A percentile compares a stretch with the other conserved stretches of the same genome.
phyloP scores from a whole-genome alignment of 2,329 filamentous ascomycete genomes.

The Cordyceps javanica region DNA sequence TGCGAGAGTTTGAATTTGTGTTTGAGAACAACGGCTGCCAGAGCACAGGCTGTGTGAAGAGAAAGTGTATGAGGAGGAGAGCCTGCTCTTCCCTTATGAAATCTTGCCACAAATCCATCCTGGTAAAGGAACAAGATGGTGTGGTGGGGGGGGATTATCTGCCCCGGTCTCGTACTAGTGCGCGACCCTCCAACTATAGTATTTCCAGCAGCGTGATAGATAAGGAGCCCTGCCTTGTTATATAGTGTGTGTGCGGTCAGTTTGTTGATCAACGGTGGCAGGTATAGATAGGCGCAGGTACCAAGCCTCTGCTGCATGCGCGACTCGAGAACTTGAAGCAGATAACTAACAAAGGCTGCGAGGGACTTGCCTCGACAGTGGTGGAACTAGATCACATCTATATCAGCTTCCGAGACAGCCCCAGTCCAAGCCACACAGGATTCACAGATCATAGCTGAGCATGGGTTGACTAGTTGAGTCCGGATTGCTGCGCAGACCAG shows the following conservation, averaged over 20 bases:
- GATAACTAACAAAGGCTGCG: no score
- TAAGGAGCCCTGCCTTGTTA: not conserved
- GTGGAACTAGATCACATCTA: no score
- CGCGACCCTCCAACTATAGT: not conserved
- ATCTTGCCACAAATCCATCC: not conserved
- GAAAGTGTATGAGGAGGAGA: not conserved
- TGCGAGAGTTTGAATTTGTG: not conserved
- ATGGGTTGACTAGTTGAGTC: not conserved
- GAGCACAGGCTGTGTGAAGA: no score
- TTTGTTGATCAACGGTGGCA: not conserved
- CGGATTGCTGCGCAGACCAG: not conserved
- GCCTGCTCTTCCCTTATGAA: not conserved
- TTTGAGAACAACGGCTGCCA: not conserved
- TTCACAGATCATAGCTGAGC: not conserved
- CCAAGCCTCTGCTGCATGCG: not conserved
- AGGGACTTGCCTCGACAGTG: no score
- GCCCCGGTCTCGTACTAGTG: conserved; percentile 1
- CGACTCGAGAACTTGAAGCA: not conserved
- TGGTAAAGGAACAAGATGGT: not conserved
- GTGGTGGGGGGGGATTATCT: not conserved
- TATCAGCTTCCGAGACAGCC: not conserved
- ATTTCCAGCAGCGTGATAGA: not conserved
- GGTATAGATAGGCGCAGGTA: not conserved
- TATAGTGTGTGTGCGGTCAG: not conserved
- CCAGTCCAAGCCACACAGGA: not conserved